These are phyloP conservation scores for Coemansia sp. DNA, from an alignment of 192 early-diverging fungal species.

Conservation along the genomic window DNA sequence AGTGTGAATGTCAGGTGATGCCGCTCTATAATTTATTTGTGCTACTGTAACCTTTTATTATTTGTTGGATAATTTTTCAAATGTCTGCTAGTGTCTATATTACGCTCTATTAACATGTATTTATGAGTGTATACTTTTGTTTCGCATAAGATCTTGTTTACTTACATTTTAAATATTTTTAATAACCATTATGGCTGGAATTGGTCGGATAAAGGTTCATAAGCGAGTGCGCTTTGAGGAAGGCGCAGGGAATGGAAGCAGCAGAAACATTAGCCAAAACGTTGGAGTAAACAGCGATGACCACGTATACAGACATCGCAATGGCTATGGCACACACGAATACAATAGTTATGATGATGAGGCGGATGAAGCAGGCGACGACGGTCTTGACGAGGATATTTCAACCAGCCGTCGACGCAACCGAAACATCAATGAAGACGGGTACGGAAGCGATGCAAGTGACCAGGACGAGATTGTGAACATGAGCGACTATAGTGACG, in stretches of 20 bases:
- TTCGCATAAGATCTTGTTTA: not conserved
- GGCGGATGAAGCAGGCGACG: conserved; percentile 1
- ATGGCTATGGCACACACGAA: conserved; percentile 6
- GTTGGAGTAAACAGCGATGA: not conserved
- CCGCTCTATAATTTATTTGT: not conserved
- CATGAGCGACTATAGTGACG: conserved; percentile 34
- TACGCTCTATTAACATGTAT: too few relatives aligned
- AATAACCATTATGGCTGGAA: not conserved
- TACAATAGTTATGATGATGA: conserved; percentile 11
- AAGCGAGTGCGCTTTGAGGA: conserved; percentile 26
- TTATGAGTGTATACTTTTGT: not conserved
- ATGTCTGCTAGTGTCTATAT: not conserved
- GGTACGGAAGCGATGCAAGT: conserved; percentile 41
- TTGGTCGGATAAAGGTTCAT: not conserved
- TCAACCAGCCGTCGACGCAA: conserved; percentile 16
- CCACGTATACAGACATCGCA: not conserved
- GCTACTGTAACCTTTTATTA: not conserved
- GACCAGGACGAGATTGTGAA: conserved; percentile 41
- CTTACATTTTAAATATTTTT: not conserved
- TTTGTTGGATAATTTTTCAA: not conserved
- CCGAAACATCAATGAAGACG: conserved; percentile 23
- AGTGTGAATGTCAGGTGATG: not conserved
- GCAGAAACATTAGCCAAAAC: not conserved
- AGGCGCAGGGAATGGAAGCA: not conserved
- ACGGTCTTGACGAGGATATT: conserved; percentile 38